Evolutionary conservation across 768 basidiomycete genomes (phyloP).

Genomic region (Calocybe gangraenosa): DNA sequence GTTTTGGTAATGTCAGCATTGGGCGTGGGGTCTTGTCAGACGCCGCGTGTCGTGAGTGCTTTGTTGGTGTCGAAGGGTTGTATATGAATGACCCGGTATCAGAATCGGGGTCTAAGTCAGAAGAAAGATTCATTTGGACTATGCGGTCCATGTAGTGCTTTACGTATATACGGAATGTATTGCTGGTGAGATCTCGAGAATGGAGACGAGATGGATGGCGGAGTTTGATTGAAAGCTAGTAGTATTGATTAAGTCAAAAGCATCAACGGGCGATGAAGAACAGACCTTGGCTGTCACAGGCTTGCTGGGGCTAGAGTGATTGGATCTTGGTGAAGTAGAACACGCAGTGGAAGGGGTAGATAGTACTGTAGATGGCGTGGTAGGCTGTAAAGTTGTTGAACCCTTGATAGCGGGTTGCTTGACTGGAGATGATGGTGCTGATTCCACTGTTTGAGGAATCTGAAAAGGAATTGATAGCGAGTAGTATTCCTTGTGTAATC

Average conservation of each 20-base stretch:
- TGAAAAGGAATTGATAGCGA: conserved; percentile 45
- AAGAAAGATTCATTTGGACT: conserved; percentile 14
- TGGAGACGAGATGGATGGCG: conserved; percentile 72
- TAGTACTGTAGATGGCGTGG: conserved; percentile 18
- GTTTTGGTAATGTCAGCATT: not conserved
- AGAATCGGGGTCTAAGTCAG: conserved; percentile 12
- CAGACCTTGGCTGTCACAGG: conserved; percentile 9
- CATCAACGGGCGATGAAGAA: not conserved
- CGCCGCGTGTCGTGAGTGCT: not conserved
- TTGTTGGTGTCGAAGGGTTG: conserved; percentile 10
- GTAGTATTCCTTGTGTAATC: conserved; percentile 53
- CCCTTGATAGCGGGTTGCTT: not conserved
- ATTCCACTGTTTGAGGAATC: conserved; percentile 28
- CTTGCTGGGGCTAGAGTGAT: conserved; percentile 25
- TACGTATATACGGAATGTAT: conserved; percentile 71
- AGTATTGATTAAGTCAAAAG: conserved; percentile 1
- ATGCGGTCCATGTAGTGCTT: conserved; percentile 77
- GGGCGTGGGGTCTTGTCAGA: conserved; percentile 23
- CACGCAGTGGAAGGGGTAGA: conserved; percentile 13
- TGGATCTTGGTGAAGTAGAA: conserved; percentile 14
- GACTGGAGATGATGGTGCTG: conserved; percentile 8
- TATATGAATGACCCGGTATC: not conserved
- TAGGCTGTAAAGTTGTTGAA: conserved; percentile 13
- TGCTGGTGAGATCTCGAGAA: conserved; percentile 61
- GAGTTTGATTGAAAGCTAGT: conserved; percentile 41